A percentile compares a stretch with the other conserved stretches of the same genome.
These are phyloP conservation scores for Mortierella hygrophila DNA, from an alignment of 192 early-diverging fungal genomes.

Conservation along the genomic window DNA sequence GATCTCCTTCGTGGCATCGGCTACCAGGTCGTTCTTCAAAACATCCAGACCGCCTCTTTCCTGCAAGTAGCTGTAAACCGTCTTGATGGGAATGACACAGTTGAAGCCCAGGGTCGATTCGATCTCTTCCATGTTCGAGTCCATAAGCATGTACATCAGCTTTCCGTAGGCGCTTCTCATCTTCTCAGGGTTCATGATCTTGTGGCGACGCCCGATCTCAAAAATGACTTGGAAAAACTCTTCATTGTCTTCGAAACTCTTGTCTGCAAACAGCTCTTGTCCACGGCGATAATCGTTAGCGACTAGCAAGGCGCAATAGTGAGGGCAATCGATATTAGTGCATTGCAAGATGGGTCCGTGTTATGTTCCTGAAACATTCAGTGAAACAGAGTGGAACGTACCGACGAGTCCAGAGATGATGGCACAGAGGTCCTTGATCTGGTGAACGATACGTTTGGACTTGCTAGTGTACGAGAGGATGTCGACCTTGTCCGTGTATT, in stretches of 20 bases:
- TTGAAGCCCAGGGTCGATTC: constrained; percentile 84
- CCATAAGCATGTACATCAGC: constrained; percentile 91
- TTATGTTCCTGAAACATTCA: constrained; percentile 1
- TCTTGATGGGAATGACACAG: constrained; percentile 89
- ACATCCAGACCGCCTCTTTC: constrained; percentile 73
- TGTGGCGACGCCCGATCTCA: constrained; percentile 82
- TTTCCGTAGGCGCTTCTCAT: constrained; percentile 98
- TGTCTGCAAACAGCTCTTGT: constrained; percentile 80
- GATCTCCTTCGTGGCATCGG: constrained; percentile 80
- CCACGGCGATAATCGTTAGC: constrained; percentile 87
- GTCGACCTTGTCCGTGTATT: constrained; percentile 74
- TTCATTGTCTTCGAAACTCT: constrained; percentile 76
- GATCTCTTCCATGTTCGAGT: constrained; percentile 78
- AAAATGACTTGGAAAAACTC: constrained; percentile 83
- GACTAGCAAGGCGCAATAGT: constrained; percentile 20
- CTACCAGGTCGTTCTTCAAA: constrained; percentile 85
- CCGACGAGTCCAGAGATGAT: constrained; percentile 91
- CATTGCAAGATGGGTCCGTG: neutral
- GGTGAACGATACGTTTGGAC: constrained; percentile 88
- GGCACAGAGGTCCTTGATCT: constrained; percentile 97
- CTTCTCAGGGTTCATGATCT: constrained; percentile 96
- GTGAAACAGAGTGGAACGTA: constrained; percentile 39
- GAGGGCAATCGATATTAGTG: neutral
- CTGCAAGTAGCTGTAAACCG: constrained; percentile 85
- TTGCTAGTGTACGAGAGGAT: constrained; percentile 84